Base-by-base conservation (phyloP, 768 basidiomycete species). In the Mycena vitilis region DNA sequence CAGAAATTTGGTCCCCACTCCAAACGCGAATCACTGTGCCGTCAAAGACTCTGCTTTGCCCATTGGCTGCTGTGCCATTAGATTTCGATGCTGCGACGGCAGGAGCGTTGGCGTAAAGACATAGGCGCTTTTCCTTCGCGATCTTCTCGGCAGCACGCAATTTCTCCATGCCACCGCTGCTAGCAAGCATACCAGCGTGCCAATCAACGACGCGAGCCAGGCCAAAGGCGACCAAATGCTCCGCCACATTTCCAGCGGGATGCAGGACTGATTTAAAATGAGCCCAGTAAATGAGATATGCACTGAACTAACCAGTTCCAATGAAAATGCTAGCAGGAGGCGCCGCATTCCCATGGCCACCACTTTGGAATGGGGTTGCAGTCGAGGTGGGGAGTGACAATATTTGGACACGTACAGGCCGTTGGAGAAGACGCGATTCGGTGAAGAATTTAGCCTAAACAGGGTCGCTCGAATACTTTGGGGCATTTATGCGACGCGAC, bases 161-260 rank as follows among this genome's bases (percentile, higher is more conserved):
- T 48, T 89, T 90, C 74, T 96, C 95, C 88, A 98, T 94, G 6
- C 89, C 93, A 47, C 95, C 95, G 59, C 86, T 83, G 60, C 85
- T 87, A 1, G 95, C 89, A 23, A 99, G 88, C 87, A 99, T 92
- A 23, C 96, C 96, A 18, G 97, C 96, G 78, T 99, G 97, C 96
- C 96, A 98, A 76, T 97, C 96, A 66, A 99, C 91, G 57, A 98
- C 87, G 65, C 95, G 91, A 20, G 96, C 97, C 2, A 98, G 84
- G 36, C 97, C 96, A 52, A 89, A 87, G 5, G 86, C 88, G 36
- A 95, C 89, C 45, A 99, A 85, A 78, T 93, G 90, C 73, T 97
- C 95, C 15, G 95, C 96, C 30, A 99, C 91, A 79, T 98, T 98
- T 38, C 97, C 97, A 20, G 91, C 94, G 11, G 97, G 96, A 77